Conservation (phyloP, 495 filamentous ascomycete species). For the Amphirosellinia nigrospora region DNA sequence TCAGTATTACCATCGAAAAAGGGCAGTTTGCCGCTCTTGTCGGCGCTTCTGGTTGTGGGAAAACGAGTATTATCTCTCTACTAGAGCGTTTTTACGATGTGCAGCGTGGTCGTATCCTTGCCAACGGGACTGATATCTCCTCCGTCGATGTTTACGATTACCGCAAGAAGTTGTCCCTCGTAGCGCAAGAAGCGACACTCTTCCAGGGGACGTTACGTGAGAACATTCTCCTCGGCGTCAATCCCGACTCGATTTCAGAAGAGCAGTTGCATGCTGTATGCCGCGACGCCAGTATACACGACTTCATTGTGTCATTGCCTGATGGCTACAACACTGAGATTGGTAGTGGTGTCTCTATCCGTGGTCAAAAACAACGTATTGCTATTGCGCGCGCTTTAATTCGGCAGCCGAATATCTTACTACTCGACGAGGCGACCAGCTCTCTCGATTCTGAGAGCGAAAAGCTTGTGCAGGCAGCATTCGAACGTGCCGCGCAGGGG, state of each 20-base stretch:
- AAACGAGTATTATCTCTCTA: constrained; percentile 73
- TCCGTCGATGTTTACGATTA: constrained; percentile 58
- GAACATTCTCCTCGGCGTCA: constrained; percentile 64
- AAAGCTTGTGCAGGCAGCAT: constrained; percentile 72
- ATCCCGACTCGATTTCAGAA: constrained; percentile 50
- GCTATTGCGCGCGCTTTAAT: constrained; percentile 81
- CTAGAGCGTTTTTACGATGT: constrained; percentile 73
- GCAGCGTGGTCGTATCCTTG: constrained; percentile 61
- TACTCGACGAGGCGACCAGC: constrained; percentile 84
- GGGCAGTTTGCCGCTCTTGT: constrained; percentile 77
- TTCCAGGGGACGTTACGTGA: constrained; percentile 63
- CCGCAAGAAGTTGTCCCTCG: constrained; percentile 63
- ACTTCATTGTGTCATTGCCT: constrained; percentile 70
- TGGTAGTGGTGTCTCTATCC: constrained; percentile 69
- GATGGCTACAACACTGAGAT: constrained; percentile 68
- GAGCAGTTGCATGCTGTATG: constrained; percentile 65
- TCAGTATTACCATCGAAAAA: constrained; percentile 64
- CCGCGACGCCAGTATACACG: constrained; percentile 68
- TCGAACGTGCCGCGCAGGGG: constrained; percentile 68
- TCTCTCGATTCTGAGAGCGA: constrained; percentile 80
- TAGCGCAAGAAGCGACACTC: constrained; percentile 69
- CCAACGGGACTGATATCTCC: constrained; percentile 61
- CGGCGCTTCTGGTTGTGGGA: constrained; percentile 76
- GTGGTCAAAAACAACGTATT: constrained; percentile 82
- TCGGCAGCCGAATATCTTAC: constrained; percentile 71